Evolutionary conservation across 2,329 filamentous ascomycete species (phyloP), one percentile per base, ranked within the genome.

Genomic region (Aspergillus versicolor): DNA sequence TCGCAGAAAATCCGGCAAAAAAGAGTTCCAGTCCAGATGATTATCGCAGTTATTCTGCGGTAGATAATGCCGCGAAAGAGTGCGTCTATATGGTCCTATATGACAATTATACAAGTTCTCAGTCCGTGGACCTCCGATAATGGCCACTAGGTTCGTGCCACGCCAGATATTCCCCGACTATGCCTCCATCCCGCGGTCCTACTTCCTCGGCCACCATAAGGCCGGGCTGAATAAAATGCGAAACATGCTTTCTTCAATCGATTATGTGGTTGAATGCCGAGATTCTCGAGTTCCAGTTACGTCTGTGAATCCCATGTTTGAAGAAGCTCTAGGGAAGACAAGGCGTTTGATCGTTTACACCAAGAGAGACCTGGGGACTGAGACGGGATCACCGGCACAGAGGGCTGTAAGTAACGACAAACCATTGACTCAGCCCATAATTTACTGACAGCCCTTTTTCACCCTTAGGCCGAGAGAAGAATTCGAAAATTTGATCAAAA

Each of bases 151-250:
- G 40, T 96, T 97, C 76, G 74, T 88, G 42, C 91, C 94, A 24
- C 90, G 93, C 65, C 73, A 80, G 63, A 76, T 79, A 52, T 97
- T 95, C 74, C 86, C 88, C 40, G 79, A 87, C 43, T 88, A 93
- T 67, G 79, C 81, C 54, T 89, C 87, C 52, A 88, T 97, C 60
- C 88, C 90, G 40, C 87, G 91, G 63, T 94, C 93, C 58, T 99
- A 97, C 78, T 99, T 91, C 78, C 83, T 97, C 46, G 94, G 94
- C 61, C 94, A 99, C 77, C 94, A 99, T 80, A 85, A 86, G 59
- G 84, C 89, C 9, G 94, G 90, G 15, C 81, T 96, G 32, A 80
- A 83, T 47, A 88, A 90, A 71, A 96, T 97, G 88, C 90, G 90
- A 71, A 84, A 84, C 40, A 82, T 90, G 70, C 83, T 99, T 48